Base-by-base conservation (phyloP, 192 early-diverging fungal species). In the Spizellomyces punctatus region DNA sequence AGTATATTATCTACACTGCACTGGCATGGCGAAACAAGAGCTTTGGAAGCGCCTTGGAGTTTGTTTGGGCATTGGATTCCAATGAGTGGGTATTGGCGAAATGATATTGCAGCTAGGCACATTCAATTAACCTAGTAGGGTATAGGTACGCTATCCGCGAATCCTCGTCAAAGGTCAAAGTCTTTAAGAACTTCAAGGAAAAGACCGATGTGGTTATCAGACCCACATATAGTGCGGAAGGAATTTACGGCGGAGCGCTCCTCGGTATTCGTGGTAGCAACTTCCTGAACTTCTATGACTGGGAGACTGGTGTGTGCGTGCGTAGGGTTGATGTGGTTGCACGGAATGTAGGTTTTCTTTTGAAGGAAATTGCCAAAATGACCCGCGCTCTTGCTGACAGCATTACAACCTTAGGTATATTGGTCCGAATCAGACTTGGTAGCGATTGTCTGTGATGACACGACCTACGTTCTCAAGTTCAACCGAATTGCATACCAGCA, bases 1-100 rank as follows among this genome's bases (percentile, higher is more conserved):
- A 99, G 84, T 99, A 95, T 78, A 99, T 99, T 66, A 98, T 99
- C 73, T 99, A 99, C 81, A 99, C 98, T 16, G 98, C 98, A 6
- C 86, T 99, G 22, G 96, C 98, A 7, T 99, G 98, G 98, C 87
- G 98, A 76, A 99, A 99, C 89, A 99, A 99, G 89, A 90, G 89
- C 63, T 99, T 98, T 80, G 98, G 98, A 7, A 91, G 88, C 48
- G 98, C 90, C 2, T 79, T 93, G 36, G 98, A 98, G 66, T 96
- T 98, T 88, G 98, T 98, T 7, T 99, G 98, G 98, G 94, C 94
- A 36, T 80, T 87, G 63, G 94, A 98, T 77, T 96, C 95, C 19
- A 98, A 96, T 72, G 89, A 96, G 80, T 75, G 66, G 42, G 73
- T 61, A 10, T 36, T 61, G 50, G 17, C 50, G 12, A 54, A n/a